Base-by-base conservation (phyloP, 768 basidiomycete genomes). In the Harrya chromipes region DNA sequence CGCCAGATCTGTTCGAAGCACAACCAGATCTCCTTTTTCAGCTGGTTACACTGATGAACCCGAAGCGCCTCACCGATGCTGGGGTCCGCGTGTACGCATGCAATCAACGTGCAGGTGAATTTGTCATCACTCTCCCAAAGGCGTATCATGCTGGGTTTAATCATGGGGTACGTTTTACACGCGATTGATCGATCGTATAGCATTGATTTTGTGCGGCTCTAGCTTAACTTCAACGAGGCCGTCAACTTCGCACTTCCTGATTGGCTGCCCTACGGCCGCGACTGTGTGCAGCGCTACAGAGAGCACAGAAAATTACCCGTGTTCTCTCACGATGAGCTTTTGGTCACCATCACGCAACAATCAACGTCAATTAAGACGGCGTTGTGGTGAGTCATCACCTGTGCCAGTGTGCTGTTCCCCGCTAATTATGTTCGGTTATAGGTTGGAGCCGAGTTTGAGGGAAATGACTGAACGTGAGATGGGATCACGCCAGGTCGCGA, bases 151-250 rank as follows among this genome's bases (percentile, higher is more conserved):
- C 93, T 44, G 94, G 94, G 3, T 98, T 97, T 75, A 98, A 98
- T 66, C 97, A 98, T 68, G 95, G 94, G 45, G 94, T 94, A 72
- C 65, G 90, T 80, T 49, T 37, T 62, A 58, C 61, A 47, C 46
- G 64, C 54, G 50, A 52, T 46, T 50, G 55, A 58, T 62, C 49
- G 54, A 62, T 64, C 43, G 51, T 44, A 43, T 19, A 49, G 38
- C 40, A 44, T 50, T 61, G 59, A 67, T 54, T 58, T 64, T 54
- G 56, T 61, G 52, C 62, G 51, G 56, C 58, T 33, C 16, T 61
- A 97, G 94, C 73, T 98, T 61, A 99, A 99, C 72, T 94, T 97
- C 75, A 97, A 97, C 67, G 97, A 98, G 73, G 97, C 95, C 4
- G 95, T 98, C 62, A 98, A 99, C 68, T 98, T 98, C 62, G 95